phyloP scores from a whole-genome alignment of 2,329 filamentous ascomycete genomes.

The Colletotrichum orbiculare region DNA sequence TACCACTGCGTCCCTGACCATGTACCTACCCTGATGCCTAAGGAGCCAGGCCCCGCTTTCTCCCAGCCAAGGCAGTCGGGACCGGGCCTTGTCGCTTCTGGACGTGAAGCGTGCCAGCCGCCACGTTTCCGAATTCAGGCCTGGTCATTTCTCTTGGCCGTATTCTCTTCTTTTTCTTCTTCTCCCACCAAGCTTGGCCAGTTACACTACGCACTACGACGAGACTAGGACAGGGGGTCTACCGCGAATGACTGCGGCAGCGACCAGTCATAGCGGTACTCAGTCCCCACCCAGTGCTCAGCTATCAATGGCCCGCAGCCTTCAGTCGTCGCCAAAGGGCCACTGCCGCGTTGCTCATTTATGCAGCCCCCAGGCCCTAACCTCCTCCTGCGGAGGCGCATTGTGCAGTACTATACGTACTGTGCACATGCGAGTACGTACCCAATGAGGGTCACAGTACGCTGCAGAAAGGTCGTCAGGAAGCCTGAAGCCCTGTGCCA shows the following conservation, averaged over 20 bases:
- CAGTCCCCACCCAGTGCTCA: slow-evolving; percentile 25
- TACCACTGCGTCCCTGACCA: neutral
- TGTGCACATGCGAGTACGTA: slow-evolving; percentile 13
- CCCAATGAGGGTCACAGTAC: slow-evolving; percentile 18
- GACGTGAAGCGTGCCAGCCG: slow-evolving; percentile 29
- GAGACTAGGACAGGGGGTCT: neutral
- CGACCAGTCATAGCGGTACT: slow-evolving; percentile 28
- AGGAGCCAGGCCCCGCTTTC: slow-evolving; percentile 4
- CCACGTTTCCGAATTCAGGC: slow-evolving; percentile 36
- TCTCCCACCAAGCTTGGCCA: neutral
- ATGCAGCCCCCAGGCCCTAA: slow-evolving; percentile 35
- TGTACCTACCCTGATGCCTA: slow-evolving; percentile 24
- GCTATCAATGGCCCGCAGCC: slow-evolving; percentile 24
- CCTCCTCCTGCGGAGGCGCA: slow-evolving; percentile 7
- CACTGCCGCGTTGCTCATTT: slow-evolving; percentile 32
- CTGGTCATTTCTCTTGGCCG: slow-evolving; percentile 27
- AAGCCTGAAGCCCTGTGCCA: slow-evolving; percentile 1
- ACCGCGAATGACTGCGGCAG: slow-evolving; percentile 3
- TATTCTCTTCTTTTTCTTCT: slow-evolving; percentile 1
- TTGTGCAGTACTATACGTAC: neutral
- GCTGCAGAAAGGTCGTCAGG: neutral
- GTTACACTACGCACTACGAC: neutral
- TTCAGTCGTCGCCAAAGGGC: slow-evolving; percentile 3
- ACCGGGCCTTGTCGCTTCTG: slow-evolving; percentile 22
- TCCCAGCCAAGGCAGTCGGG: slow-evolving; percentile 7